Conservation (phyloP, 2,329 filamentous ascomycete genomes). For the Diaporthe australafricana region DNA sequence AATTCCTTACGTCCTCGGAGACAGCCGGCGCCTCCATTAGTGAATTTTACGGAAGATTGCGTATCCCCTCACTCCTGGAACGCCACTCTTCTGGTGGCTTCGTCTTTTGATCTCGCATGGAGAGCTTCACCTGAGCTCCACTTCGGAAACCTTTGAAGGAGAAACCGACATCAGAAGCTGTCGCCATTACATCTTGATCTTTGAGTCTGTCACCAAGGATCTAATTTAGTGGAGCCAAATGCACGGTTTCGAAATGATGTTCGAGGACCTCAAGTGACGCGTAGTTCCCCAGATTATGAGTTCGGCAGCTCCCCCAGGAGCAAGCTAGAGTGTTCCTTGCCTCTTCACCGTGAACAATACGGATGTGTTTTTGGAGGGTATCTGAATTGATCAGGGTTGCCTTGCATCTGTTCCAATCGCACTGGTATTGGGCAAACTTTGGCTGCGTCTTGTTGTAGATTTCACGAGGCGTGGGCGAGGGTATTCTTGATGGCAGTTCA, state of each 20-base stretch:
- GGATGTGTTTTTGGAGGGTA: slow-evolving; percentile 21
- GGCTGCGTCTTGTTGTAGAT: slow-evolving; percentile 20
- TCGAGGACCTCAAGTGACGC: neutral
- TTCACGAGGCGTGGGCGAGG: slow-evolving; percentile 8
- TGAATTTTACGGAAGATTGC: neutral
- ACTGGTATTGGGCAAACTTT: neutral
- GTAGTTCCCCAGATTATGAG: neutral
- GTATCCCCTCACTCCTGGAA: neutral
- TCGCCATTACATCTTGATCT: neutral
- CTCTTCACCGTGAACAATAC: slow-evolving; percentile 15
- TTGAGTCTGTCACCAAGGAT: slow-evolving; percentile 12
- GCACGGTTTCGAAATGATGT: neutral
- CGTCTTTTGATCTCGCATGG: neutral
- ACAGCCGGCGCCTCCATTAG: neutral
- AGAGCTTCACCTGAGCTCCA: neutral
- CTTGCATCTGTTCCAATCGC: slow-evolving; percentile 26
- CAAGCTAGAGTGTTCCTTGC: neutral
- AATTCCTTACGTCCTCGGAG: neutral
- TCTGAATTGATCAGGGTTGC: slow-evolving; percentile 24
- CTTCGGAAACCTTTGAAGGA: neutral
- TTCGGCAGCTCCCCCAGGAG: slow-evolving; percentile 2
- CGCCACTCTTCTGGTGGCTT: neutral
- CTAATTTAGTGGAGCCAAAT: neutral
- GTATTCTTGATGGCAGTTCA: neutral
- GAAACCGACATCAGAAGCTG: neutral